Evolutionary conservation across 179 eudicot genomes (phyloP).

Genomic region (Silene coronaria): DNA sequence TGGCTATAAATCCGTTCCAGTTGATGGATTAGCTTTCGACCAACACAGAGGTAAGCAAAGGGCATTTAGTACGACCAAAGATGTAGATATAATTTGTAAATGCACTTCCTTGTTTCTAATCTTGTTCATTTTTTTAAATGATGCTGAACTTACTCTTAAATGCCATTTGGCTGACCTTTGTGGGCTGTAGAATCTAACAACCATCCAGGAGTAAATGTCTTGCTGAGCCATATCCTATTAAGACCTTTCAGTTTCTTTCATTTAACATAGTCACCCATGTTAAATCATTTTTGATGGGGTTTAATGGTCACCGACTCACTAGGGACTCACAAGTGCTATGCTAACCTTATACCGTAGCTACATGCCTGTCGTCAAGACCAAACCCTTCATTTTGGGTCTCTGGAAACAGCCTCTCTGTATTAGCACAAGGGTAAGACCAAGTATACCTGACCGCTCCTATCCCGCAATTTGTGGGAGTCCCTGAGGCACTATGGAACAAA

Average conservation of each 20-base stretch:
- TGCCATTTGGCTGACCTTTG: too few relatives aligned
- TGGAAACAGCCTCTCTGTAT: too few relatives aligned
- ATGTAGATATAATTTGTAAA: neutral
- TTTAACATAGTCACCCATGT: neutral
- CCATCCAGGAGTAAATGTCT: neutral
- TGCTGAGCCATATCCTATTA: neutral
- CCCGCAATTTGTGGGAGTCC: neutral
- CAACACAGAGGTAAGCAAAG: conserved; percentile 47
- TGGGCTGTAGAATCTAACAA: too few relatives aligned
- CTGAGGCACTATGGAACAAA: neutral
- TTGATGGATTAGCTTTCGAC: conserved; percentile 83
- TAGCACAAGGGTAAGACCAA: too few relatives aligned
- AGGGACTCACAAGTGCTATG: neutral
- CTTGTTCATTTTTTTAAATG: neutral
- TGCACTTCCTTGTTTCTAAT: neutral
- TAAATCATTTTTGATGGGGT: neutral
- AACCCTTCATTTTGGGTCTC: too few relatives aligned
- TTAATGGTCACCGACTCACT: neutral
- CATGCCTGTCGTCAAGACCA: neutral
- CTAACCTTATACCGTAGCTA: neutral
- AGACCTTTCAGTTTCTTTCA: too few relatives aligned
- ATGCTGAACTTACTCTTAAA: too few relatives aligned
- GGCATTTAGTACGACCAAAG: neutral
- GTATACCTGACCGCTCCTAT: neutral
- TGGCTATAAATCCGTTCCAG: conserved; percentile 85